Base-by-base conservation (phyloP, 2,329 filamentous ascomycete species). In the Colletotrichum camelliae region DNA sequence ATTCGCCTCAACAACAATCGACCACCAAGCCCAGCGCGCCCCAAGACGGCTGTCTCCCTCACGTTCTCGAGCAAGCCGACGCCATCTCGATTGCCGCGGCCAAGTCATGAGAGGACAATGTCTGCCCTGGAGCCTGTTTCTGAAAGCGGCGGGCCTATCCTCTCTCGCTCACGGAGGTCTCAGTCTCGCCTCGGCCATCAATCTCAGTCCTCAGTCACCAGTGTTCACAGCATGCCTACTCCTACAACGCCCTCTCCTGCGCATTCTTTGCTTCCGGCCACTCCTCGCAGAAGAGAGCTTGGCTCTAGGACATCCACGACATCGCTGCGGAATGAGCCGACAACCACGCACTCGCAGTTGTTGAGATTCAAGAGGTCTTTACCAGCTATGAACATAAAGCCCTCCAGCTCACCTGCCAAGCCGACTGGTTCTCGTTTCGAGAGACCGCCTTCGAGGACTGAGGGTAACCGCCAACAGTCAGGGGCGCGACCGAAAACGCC, bases 71-170 rank as follows among this genome's bases (percentile, higher is more conserved):
- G 94, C 84, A 96, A 96, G 81, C 86, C 91, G n/a, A 81, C 87
- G 29, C 86, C 82, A 35, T 97, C 96, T 39, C 93, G 96, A 72
- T 94, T 98, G 76, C 96, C 96, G 48, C 92, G 96, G 67, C 94
- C 96, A 43, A 89, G 89, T 75, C 93, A 94, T 83, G 94, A 76
- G 48, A 58, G 74, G 35, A 91, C 93, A 7, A 91, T 92, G 79
- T 94, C 94, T 13, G 93, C 94, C 21, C 89, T 98, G n/a, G 96
- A 98, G 82, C 96, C 96, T 27, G 96, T 98, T 7, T 97, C 95
- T 52, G 96, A 98, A 85, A 96, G 93, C 78, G 96, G 96, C 67
- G 95, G 93, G 5, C 92, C 94, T 24, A 90, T 94, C 64, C 86
- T 88, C 3, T 78, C 82, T 57, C 91, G 89, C 76, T 86, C 87